phyloP scores from a whole-genome alignment of 805 yeast genomes.

The Candida michaelii region DNA sequence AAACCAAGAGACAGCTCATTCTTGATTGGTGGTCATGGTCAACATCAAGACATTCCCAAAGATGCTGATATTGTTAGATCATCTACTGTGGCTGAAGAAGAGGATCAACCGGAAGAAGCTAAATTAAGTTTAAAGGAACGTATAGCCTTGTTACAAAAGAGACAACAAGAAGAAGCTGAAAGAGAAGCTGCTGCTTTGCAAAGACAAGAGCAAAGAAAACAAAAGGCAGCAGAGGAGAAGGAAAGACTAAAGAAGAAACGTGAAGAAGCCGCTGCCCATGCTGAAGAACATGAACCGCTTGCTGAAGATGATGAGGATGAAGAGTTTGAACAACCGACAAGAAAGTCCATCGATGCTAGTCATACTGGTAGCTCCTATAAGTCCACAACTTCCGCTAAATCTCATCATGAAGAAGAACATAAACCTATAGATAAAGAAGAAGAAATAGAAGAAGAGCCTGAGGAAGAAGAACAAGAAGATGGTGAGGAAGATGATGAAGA shows the following conservation, averaged over 20 bases:
- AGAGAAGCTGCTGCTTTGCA: conserved; percentile 60
- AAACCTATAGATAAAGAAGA: conserved; percentile 12
- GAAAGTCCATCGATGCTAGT: conserved; percentile 8
- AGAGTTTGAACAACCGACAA: conserved; percentile 19
- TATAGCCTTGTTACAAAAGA: conserved; percentile 77
- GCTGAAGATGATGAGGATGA: conserved; percentile 22
- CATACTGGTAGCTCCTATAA: conserved; percentile 14
- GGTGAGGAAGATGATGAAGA: conserved; percentile 57
- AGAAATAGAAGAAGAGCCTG: conserved; percentile 12
- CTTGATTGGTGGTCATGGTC: conserved; percentile 26
- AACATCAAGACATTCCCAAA: conserved; percentile 23
- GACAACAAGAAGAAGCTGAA: conserved; percentile 78
- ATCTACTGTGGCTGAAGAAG: conserved; percentile 23
- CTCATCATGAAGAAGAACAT: conserved; percentile 4
- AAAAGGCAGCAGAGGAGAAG: conserved; percentile 34
- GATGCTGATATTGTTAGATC: conserved; percentile 25
- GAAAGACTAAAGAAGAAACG: conserved; percentile 21
- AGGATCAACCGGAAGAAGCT: conserved; percentile 53
- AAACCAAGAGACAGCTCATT: conserved; percentile 41
- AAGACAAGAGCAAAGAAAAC: conserved; percentile 52
- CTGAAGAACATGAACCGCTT: neutral
- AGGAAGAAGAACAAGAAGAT: conserved; percentile 47
- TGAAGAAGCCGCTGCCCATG: conserved; percentile 8
- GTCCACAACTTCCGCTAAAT: conserved; percentile 3
- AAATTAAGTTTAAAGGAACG: conserved; percentile 83